A percentile compares a stretch with the other conserved stretches of the same genome.
Conservation (phyloP, 495 filamentous ascomycete species). For the Aspergillus cavernicola region DNA sequence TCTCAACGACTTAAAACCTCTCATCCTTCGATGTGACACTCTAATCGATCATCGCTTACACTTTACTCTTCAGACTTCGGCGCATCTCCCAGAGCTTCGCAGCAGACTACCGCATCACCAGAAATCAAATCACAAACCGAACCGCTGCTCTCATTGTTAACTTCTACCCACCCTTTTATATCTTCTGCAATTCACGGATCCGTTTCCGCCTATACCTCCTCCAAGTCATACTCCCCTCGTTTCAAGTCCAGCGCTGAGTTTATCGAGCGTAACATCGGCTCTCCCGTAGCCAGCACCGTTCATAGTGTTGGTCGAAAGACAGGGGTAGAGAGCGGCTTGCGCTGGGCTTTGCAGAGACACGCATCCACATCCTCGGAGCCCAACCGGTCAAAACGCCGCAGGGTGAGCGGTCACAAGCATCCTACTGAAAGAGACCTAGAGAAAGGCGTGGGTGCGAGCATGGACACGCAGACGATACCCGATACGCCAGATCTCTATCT, state of each 20-base stretch:
- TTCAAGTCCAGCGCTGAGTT: slow-evolving; percentile 82
- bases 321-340: slow-evolving; percentile 75
- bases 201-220: slow-evolving; percentile 71
- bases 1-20: background rate
- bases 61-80: slow-evolving; percentile 25
- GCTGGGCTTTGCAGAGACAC: slow-evolving; percentile 64
- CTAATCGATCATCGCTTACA: too few species aligned
- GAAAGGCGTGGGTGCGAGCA: slow-evolving; percentile 17
- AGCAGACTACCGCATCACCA: slow-evolving; percentile 23
- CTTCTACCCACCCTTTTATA: slow-evolving; percentile 72
- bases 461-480: slow-evolving; percentile 20
- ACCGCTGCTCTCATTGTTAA: slow-evolving; percentile 75
- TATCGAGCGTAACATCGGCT: slow-evolving; percentile 75
- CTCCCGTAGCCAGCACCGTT: slow-evolving; percentile 77
- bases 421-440: slow-evolving; percentile 39
- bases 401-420: slow-evolving; percentile 44
- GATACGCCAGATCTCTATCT: slow-evolving; percentile 48
- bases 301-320: slow-evolving; percentile 76
- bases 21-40: too few species aligned
- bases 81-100: slow-evolving; percentile 30
- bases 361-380: slow-evolving; percentile 34
- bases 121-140: slow-evolving; percentile 47
- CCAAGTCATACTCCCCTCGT: slow-evolving; percentile 82
- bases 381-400: slow-evolving; percentile 61
- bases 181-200: slow-evolving; percentile 78